Evolutionary conservation across 495 filamentous ascomycete genomes (phyloP).

Genomic region (Penicillium silybi): DNA sequence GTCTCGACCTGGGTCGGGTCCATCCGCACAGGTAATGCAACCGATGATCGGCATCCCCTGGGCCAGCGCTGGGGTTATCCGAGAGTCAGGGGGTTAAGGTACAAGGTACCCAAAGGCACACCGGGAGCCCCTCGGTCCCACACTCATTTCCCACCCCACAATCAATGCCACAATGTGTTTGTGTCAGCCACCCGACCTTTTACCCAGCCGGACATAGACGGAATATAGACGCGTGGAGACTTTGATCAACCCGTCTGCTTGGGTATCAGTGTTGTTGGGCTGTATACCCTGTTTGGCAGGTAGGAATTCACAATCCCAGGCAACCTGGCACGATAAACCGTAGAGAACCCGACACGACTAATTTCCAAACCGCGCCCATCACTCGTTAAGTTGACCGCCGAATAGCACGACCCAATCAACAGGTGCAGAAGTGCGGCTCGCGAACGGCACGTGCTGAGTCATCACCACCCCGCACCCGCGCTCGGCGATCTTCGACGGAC

Average conservation of each 20-base stretch:
- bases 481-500: not conserved
- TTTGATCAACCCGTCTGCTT: too few species aligned
- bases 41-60: not conserved
- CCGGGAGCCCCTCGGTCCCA: constrained; percentile 6
- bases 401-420: too few species aligned
- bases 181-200: not conserved
- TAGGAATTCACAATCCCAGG: too few species aligned
- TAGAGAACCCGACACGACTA: not conserved
- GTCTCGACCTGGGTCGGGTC: not conserved
- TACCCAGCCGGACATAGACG: not conserved
- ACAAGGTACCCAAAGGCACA: not conserved
- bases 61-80: not conserved
- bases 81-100: not conserved
- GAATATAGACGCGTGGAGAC: not conserved
- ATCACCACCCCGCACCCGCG: not conserved
- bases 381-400: too few species aligned
- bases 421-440: not conserved
- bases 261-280: too few species aligned
- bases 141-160: constrained; percentile 11
- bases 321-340: too few species aligned
- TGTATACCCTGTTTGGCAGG: too few species aligned
- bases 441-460: not conserved
- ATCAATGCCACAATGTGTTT: constrained; percentile 2
- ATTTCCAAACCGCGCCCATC: not conserved
- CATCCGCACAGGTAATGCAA: constrained; percentile 6